Evolutionary conservation across 140 eudicot species (phyloP), one percentile per base, ranked within the genome.

Genomic region (Oenanthe javanica): DNA sequence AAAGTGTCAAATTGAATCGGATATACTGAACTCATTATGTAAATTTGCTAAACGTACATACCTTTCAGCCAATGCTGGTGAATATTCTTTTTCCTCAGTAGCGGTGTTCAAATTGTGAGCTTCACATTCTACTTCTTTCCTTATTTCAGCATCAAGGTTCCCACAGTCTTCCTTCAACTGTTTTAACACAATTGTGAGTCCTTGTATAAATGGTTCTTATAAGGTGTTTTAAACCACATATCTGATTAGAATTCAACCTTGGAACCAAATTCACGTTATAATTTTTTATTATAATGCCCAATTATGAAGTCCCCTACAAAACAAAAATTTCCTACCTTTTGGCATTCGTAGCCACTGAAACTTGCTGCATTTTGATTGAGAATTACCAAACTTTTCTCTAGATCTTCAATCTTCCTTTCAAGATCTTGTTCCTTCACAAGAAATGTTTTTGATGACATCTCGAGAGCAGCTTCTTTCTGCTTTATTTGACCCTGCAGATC

Each of bases 341-440:
- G 31, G n/a, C 50, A 16, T 61, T 73, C 71, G 19, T 49, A 13
- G 54, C 61, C 69, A 16, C 76, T 43, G 19, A 79, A 57, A 40
- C 81, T 55, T 57, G 82, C 77, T 6, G 83, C 77, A 64, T 82
- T 85, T 78, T 85, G 86, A 85, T 76, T 84, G 71, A 94, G 90
- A 54, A 83, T 83, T 82, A 86, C 85, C n/a, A 88, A 70, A 77
- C 85, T 87, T 77, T 75, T 82, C 85, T 90, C 95, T 77, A 92
- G 79, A 78, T 90, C 93, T 87, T 87, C 88, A 25, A 94, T 90
- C 79, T 88, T 90, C 40, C 42, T 81, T 38, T 82, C 87, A 79
- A 91, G 96, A 83, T 92, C 96, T 82, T 87, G 86, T 75, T 95
- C 99, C 89, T 88, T 95, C 81, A 86, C 91, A 52, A 89, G 77